Conservation (phyloP, 139 green algal genomes). For the Medakamo hakoo region DNA sequence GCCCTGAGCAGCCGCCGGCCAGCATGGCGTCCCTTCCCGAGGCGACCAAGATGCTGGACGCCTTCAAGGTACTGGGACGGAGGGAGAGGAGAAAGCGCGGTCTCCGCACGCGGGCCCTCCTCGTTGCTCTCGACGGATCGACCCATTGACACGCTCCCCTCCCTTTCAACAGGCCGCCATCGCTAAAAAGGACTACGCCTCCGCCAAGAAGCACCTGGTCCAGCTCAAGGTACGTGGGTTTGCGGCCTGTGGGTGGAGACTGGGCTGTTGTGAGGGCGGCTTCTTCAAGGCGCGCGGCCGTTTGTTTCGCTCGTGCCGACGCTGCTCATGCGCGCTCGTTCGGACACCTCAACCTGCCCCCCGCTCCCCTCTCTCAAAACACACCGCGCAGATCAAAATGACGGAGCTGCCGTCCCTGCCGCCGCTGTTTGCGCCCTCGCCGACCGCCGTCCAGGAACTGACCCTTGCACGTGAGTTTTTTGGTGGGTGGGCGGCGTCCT, state of each 20-base stretch:
- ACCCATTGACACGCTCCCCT: background rate
- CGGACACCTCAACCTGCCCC: background rate
- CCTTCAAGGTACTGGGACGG: background rate
- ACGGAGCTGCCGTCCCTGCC: conserved; percentile 58
- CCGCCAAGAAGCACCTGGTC: conserved; percentile 7
- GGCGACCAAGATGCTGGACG: background rate
- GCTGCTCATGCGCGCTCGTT: background rate
- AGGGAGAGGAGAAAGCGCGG: too few relatives aligned
- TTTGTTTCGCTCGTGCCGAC: too few relatives aligned
- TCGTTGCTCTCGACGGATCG: background rate
- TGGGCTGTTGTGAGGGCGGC: background rate
- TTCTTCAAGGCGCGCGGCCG: too few relatives aligned
- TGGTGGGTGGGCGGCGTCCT: background rate
- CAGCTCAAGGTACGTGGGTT: conserved; percentile 22
- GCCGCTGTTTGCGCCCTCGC: conserved; percentile 34
- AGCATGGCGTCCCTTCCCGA: background rate
- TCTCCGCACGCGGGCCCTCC: too few relatives aligned
- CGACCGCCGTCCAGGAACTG: conserved; percentile 55
- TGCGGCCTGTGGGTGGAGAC: background rate
- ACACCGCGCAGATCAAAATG: conserved; percentile 69
- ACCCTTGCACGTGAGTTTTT: conserved; percentile 43
- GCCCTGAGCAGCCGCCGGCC: background rate
- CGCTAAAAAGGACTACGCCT: conserved; percentile 9
- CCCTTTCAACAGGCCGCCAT: conserved; percentile 6
- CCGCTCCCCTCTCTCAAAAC: background rate